Evolutionary conservation across 2,329 filamentous ascomycete genomes (phyloP).

Genomic region (Ilyonectria robusta): DNA sequence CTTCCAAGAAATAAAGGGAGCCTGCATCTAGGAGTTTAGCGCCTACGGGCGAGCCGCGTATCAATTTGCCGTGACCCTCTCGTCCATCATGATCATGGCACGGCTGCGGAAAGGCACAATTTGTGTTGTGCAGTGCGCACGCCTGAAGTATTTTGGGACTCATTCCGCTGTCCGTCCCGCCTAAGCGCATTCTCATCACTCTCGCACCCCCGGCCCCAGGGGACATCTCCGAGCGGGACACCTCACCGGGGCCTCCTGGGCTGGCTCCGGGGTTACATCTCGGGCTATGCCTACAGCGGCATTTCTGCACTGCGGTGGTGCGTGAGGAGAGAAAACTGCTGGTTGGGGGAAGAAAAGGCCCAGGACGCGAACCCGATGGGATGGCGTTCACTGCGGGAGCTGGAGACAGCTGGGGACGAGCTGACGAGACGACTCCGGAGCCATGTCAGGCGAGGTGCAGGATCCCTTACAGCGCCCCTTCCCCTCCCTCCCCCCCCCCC

Average conservation of each 20-base stretch:
- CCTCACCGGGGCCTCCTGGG: conserved; percentile 42
- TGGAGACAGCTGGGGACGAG: conserved; percentile 1
- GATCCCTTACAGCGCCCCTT: conserved; percentile 30
- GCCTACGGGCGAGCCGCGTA: conserved; percentile 39
- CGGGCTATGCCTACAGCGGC: conserved; percentile 39
- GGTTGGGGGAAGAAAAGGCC: conserved; percentile 4
- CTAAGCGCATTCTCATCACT: conserved; percentile 13
- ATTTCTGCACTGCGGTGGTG: conserved; percentile 38
- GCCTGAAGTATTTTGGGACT: conserved; percentile 17
- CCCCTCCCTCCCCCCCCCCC: conserved; percentile 11
- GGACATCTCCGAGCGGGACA: conserved; percentile 38
- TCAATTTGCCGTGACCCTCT: conserved; percentile 42
- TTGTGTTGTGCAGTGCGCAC: conserved; percentile 15
- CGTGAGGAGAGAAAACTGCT: conserved; percentile 21
- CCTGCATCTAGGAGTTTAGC: conserved; percentile 35
- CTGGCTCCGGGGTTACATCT: conserved; percentile 43
- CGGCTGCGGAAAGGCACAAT: conserved; percentile 19
- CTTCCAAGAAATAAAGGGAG: conserved; percentile 16
- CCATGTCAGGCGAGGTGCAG: conserved; percentile 29
- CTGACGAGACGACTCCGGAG: conserved; percentile 17
- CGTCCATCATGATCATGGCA: conserved; percentile 8
- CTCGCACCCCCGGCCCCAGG: conserved; percentile 29
- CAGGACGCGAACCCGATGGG: conserved; percentile 9
- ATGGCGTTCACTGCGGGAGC: conserved; percentile 19
- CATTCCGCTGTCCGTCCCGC: conserved; percentile 16